Evolutionary conservation across 306 rosid species (phyloP).

Genomic region (Ormosia semicastrata): DNA sequence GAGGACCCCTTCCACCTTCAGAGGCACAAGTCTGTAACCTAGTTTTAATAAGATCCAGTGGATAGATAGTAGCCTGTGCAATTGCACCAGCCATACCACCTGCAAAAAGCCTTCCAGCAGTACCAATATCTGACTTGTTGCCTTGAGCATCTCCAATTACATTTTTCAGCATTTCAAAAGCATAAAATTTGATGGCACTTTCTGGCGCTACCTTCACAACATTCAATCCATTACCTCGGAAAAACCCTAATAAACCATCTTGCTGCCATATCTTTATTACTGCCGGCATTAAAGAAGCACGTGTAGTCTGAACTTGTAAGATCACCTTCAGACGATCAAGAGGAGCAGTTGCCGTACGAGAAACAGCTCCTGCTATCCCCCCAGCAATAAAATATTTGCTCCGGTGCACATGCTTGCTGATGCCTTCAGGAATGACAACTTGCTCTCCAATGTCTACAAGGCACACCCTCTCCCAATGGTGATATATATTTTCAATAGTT

Average conservation of each 20-base stretch:
- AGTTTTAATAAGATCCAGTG: constrained; percentile 53
- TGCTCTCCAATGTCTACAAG: constrained; percentile 61
- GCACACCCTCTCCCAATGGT: constrained; percentile 53
- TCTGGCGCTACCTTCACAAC: constrained; percentile 59
- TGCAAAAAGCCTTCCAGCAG: constrained; percentile 46
- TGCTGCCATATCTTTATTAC: constrained; percentile 50
- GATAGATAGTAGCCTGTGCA: constrained; percentile 52
- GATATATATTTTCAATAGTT: constrained; percentile 55
- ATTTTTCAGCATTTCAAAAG: constrained; percentile 49
- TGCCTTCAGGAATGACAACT: constrained; percentile 59
- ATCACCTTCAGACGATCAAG: constrained; percentile 58
- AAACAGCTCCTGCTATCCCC: constrained; percentile 56
- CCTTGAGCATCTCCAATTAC: constrained; percentile 37
- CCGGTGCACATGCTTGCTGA: constrained; percentile 51
- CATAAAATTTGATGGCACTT: constrained; percentile 55
- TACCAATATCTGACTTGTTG: constrained; percentile 42
- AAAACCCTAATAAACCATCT: constrained; percentile 54
- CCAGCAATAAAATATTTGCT: constrained; percentile 51
- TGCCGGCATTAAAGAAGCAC: constrained; percentile 47
- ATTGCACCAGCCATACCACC: constrained; percentile 61
- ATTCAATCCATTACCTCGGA: constrained; percentile 56
- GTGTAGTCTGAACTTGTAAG: constrained; percentile 51
- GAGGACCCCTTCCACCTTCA: constrained; percentile 49
- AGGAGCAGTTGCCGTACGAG: constrained; percentile 62
- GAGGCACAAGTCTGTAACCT: constrained; percentile 53